Evolutionary conservation across 1,284 basidiomycete species (phyloP).

Genomic region (Coniferiporia weirii): DNA sequence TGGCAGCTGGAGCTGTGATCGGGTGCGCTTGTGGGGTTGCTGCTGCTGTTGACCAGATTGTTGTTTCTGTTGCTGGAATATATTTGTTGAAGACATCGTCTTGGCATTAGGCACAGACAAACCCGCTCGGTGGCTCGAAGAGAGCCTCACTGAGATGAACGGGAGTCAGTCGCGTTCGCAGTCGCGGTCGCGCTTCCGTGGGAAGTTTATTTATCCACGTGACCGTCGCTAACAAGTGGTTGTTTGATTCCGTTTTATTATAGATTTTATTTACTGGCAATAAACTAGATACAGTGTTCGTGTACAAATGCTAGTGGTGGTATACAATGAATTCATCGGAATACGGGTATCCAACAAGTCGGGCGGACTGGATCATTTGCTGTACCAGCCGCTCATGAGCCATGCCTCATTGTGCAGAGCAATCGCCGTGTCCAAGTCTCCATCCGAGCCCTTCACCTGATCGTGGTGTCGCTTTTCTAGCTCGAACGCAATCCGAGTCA

Average conservation of each 20-base stretch:
- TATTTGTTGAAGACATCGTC: not conserved
- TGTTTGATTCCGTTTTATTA: not conserved
- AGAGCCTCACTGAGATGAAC: not conserved
- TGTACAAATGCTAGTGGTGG: not conserved
- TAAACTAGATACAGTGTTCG: not conserved
- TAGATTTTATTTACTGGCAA: not conserved
- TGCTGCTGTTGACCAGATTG: not conserved
- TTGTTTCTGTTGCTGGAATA: not conserved
- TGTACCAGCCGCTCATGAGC: slow-evolving; percentile 19
- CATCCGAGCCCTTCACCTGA: not conserved
- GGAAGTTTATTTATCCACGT: not conserved
- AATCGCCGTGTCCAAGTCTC: slow-evolving; percentile 17
- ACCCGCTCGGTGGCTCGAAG: not conserved
- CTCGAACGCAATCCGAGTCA: slow-evolving; percentile 16
- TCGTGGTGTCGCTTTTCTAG: slow-evolving; percentile 10
- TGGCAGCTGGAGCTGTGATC: slow-evolving; percentile 13
- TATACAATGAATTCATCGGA: not conserved
- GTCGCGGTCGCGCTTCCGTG: not conserved
- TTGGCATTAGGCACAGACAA: not conserved
- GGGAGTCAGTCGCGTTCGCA: not conserved
- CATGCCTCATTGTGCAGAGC: slow-evolving; percentile 19
- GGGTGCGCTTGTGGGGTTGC: slow-evolving; percentile 12
- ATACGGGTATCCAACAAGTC: not conserved
- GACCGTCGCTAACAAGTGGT: not conserved
- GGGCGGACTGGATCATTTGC: not conserved